Conservation (phyloP, 306 rosid genomes). For the Rosa lucieae region DNA sequence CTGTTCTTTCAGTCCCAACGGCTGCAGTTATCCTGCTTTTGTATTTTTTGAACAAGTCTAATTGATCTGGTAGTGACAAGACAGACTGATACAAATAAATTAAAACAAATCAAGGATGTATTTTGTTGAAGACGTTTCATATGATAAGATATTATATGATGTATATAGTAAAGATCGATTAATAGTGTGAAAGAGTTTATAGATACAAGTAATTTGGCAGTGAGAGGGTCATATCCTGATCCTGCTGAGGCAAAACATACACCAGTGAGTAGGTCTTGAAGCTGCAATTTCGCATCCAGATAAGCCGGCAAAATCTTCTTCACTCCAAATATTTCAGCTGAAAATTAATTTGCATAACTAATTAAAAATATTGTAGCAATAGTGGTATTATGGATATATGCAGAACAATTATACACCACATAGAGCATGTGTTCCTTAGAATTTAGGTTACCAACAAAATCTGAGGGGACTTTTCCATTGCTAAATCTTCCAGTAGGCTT, state of each 20-base stretch:
- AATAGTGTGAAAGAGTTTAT: not conserved
- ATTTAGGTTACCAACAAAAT: conserved; percentile 40
- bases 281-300: conserved; percentile 51
- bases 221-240: conserved; percentile 75
- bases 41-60: conserved; percentile 54
- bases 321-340: conserved; percentile 61
- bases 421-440: not conserved
- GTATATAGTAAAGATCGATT: not conserved
- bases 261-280: conserved; percentile 62
- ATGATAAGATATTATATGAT: not conserved
- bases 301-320: conserved; percentile 59
- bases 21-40: conserved; percentile 40
- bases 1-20: conserved; percentile 39
- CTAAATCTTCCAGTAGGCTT: conserved; percentile 67
- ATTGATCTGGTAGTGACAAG: conserved; percentile 51
- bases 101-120: not conserved
- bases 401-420: not conserved
- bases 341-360: not conserved
- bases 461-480: conserved; percentile 66
- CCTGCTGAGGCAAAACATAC: conserved; percentile 81
- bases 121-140: not conserved
- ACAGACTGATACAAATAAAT: conserved; percentile 37
- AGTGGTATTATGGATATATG: not conserved
- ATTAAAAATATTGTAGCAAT: not conserved
- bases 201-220: conserved; percentile 44